These are phyloP conservation scores for Fusarium sp. DNA, from an alignment of 2,329 filamentous ascomycete genomes.

Conservation along the genomic window DNA sequence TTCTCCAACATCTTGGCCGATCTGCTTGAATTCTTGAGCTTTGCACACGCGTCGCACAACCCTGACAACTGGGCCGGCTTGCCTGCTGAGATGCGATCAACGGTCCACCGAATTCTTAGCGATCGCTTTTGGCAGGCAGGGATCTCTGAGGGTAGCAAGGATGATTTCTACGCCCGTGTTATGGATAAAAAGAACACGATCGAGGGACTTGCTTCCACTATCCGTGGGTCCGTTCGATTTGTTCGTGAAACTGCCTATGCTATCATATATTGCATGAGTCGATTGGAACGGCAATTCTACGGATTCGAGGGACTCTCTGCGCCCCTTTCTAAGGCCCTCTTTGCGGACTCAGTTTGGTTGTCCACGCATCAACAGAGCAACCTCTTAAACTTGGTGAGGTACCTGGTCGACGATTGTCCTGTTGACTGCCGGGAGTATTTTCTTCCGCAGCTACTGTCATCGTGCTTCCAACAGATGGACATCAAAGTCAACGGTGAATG, in stretches of 20 bases:
- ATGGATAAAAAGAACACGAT: slow-evolving; percentile 89
- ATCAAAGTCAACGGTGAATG: slow-evolving; percentile 89
- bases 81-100: slow-evolving; percentile 78
- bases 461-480: slow-evolving; percentile 88
- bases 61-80: slow-evolving; percentile 84
- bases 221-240: slow-evolving; percentile 88
- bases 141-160: slow-evolving; percentile 94
- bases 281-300: slow-evolving; percentile 89
- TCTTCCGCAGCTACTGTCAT: slow-evolving; percentile 83
- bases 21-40: slow-evolving; percentile 85
- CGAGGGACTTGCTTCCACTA: slow-evolving; percentile 93
- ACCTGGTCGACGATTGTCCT: slow-evolving; percentile 93
- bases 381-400: slow-evolving; percentile 88
- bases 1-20: slow-evolving; percentile 88
- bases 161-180: slow-evolving; percentile 95
- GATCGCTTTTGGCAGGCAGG: slow-evolving; percentile 99
- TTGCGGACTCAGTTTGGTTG: slow-evolving; percentile 83
- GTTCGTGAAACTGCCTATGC: slow-evolving; percentile 95
- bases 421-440: slow-evolving; percentile 82
- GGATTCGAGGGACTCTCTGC: slow-evolving; percentile 86
- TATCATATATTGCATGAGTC: slow-evolving; percentile 92
- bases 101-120: slow-evolving; percentile 86
- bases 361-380: slow-evolving; percentile 95
- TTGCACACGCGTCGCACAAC: slow-evolving; percentile 93
- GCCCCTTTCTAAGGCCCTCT: slow-evolving; percentile 86